Evolutionary conservation across 1,139 yeast genomes (phyloP), one percentile per base, ranked within the genome.

Genomic region (Pichia sp.): DNA sequence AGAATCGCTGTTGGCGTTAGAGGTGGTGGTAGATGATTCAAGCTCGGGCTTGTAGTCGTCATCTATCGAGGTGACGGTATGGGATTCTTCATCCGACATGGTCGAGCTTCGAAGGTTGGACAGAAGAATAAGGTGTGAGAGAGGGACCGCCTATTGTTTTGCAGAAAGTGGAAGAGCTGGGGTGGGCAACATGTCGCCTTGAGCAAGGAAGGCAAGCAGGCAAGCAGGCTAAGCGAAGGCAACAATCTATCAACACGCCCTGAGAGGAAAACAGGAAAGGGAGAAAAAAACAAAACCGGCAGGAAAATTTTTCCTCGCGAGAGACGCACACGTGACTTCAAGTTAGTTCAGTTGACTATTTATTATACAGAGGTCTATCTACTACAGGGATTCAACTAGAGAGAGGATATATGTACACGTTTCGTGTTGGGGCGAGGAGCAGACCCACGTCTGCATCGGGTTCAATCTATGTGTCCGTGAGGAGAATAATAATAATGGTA

Each of bases 1-100:
- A 21, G 40, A 22, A 41, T 22, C 26, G 21, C 21, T 48, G 19
- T 48, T 47, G 36, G 31, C 19, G 13, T 39, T 30, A 21, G 48
- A 19, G 19, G 30, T 19, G 12, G 39, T 44, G 19, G 31, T 2
- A 18, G 40, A 25, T 9, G 39, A 25, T 19, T 8, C 23, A 31
- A 51, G 30, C 40, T 51, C 54, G 26, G 62, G 62, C 39, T 55
- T 60, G 44, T 60, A 58, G 5, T 55, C 61, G 9, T 59, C 63
- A 31, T 56, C 58, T 12, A 54, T 59, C 8, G 53, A 46, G 4
- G 36, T 23, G 31, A 19, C 23, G 18, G 41, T 36, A 23, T 45
- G 37, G n/a, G 23, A n/a, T 22, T 45, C 42, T 22, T 45, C 26
- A 25, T 40, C 46, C 2, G 47, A 30, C 43, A 37, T 36, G 25